Evolutionary conservation across 345 rosid species (phyloP), one percentile per base, ranked within the genome.

Genomic region (Citrus reticulata): DNA sequence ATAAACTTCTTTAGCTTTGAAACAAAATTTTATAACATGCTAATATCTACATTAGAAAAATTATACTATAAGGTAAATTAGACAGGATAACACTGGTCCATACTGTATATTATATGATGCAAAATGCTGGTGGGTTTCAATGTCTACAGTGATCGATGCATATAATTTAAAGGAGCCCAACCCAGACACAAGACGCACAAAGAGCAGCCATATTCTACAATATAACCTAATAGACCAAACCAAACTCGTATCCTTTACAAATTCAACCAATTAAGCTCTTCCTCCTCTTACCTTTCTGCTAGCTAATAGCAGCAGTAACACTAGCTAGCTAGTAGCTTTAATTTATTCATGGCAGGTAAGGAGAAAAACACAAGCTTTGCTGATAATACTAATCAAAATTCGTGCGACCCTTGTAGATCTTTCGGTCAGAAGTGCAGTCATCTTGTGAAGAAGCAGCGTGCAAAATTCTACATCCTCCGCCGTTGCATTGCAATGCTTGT

Each of bases 401-500:
- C 81, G 14, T 87, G 92, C 77, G 82, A 88, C 30, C 86, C 86
- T 24, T 88, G 92, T 83, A 83, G 88, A 82, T 87, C 90, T 1
- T 87, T 93, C 11, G 89, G 92, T 19, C 80, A 86, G 85, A 93
- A 93, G 84, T 93, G 97, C 79, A 90, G 87, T 85, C 95, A 93
- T 81, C 55, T 87, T 82, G 92, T 89, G 80, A 93, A 91, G 90
- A 93, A 89, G 86, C 97, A 93, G 72, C 79, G 93, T 19, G 91
- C 93, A 40, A 91, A 87, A 80, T 90, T 93, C 85, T 93, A 91
- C 83, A 90, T 93, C 86, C 88, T 93, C 76, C 90, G 95, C 59
- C 92, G 97, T 60, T 93, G 97, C 87, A 84, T 93, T 37, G 91
- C 95, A 24, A 87, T 93, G 91, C 90, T 93, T 42, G 77, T 93